Conservation (phyloP, 2,329 filamentous ascomycete genomes). For the Dothideomycetes sp. region DNA sequence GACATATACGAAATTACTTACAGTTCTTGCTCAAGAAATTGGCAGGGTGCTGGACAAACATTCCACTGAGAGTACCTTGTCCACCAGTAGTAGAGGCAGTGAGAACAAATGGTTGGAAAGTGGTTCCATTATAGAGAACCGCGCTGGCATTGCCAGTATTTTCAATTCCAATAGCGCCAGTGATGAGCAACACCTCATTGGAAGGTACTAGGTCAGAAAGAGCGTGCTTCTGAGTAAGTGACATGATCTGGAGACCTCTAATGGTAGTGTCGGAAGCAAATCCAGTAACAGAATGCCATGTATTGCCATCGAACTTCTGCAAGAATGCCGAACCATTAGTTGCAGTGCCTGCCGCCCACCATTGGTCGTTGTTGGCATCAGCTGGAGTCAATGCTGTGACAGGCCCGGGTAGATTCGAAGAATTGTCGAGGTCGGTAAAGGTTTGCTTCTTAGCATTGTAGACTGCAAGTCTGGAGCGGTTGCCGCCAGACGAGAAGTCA, state of each 20-base stretch:
- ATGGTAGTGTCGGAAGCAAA: constrained; percentile 61
- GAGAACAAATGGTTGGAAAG: constrained; percentile 69
- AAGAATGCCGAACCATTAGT: constrained; percentile 65
- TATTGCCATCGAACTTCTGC: constrained; percentile 68
- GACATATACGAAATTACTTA: constrained; percentile 35
- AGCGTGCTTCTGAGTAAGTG: constrained; percentile 58
- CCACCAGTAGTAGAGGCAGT: constrained; percentile 56
- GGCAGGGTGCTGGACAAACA: constrained; percentile 71
- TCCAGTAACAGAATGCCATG: constrained; percentile 58
- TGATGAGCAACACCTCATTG: constrained; percentile 67
- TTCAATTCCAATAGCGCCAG: constrained; percentile 70
- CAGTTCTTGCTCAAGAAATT: constrained; percentile 60
- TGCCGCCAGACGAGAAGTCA: constrained; percentile 59
- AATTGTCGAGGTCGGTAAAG: constrained; percentile 57
- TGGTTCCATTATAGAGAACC: constrained; percentile 76
- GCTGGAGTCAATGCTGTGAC: constrained; percentile 68
- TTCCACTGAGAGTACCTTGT: constrained; percentile 64
- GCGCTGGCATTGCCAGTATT: constrained; percentile 74
- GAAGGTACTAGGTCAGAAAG: constrained; percentile 54
- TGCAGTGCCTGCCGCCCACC: constrained; percentile 67
- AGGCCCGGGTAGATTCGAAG: constrained; percentile 64
- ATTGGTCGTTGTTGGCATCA: constrained; percentile 58
- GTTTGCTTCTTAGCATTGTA: constrained; percentile 60
- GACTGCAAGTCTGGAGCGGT: constrained; percentile 56
- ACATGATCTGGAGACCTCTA: constrained; percentile 72